Evolutionary conservation across 495 filamentous ascomycete species (phyloP).

Genomic region (Neurospora cerealis): DNA sequence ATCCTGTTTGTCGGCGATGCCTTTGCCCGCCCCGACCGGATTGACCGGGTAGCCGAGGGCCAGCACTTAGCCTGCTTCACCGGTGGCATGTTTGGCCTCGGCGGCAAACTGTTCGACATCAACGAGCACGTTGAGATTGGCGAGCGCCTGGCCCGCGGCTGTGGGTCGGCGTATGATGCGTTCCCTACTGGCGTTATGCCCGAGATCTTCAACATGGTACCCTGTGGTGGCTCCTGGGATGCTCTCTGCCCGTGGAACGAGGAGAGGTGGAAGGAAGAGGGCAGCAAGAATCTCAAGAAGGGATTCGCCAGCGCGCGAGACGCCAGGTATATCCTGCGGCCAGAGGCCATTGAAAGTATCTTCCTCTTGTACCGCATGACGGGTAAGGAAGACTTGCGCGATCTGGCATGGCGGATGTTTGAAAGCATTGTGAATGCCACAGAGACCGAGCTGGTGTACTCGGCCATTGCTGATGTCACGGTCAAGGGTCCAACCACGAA

Average conservation of each 20-base stretch:
- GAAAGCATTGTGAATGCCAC: constrained; percentile 33
- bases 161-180: constrained; percentile 74
- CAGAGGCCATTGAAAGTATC: constrained; percentile 52
- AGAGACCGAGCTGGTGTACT: constrained; percentile 35
- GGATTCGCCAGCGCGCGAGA: constrained; percentile 52
- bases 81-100: constrained; percentile 83
- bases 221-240: constrained; percentile 41
- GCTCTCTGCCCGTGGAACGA: constrained; percentile 27
- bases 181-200: constrained; percentile 82
- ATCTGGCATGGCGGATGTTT: constrained; percentile 53
- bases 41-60: constrained; percentile 21
- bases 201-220: constrained; percentile 52
- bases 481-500: constrained; percentile 15
- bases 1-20: constrained; percentile 51
- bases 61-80: constrained; percentile 59
- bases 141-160: constrained; percentile 69
- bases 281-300: constrained; percentile 43
- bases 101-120: constrained; percentile 61
- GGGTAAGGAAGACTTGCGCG: constrained; percentile 37
- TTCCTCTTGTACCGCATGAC: constrained; percentile 60
- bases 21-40: constrained; percentile 2
- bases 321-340: constrained; percentile 58
- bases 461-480: constrained; percentile 35
- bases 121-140: constrained; percentile 63
- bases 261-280: constrained; percentile 13